Percentiles rank a stretch among this genome's conserved stretches.
Conservation (phyloP, 2,329 filamentous ascomycete species). For the Calonectria pteridis region DNA sequence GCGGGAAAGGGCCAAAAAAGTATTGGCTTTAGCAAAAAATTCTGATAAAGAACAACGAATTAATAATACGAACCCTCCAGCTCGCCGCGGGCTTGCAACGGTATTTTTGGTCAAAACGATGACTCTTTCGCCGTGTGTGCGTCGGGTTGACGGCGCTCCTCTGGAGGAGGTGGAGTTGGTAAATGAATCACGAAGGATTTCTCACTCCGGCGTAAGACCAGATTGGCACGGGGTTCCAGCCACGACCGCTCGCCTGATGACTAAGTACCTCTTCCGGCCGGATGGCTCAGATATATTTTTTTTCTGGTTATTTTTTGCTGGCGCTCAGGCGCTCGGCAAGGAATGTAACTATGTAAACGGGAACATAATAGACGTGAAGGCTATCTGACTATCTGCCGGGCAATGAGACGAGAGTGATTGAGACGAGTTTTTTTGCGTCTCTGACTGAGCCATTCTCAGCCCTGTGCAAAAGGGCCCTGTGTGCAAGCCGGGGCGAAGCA, state of each 20-base stretch:
- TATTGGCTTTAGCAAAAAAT: background rate
- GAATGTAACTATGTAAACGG: background rate
- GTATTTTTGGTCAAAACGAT: conserved; percentile 14
- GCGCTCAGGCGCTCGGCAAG: background rate
- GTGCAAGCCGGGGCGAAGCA: background rate
- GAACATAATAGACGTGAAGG: background rate
- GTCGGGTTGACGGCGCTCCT: background rate
- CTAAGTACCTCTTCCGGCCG: background rate
- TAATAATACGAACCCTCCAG: background rate
- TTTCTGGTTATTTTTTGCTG: background rate
- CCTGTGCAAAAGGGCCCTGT: background rate
- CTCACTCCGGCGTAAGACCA: background rate
- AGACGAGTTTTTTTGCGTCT: background rate
- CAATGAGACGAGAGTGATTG: background rate
- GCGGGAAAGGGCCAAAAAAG: background rate
- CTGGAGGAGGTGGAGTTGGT: conserved; percentile 22
- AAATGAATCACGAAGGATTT: conserved; percentile 15
- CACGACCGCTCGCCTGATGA: background rate
- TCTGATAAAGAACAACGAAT: background rate
- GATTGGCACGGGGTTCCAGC: conserved; percentile 10
- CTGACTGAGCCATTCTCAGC: background rate
- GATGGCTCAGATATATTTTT: background rate
- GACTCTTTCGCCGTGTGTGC: conserved; percentile 32
- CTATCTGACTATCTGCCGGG: background rate
- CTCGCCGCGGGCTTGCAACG: background rate